Percentiles rank a stretch among this genome's conserved stretches.
Evolutionary conservation across 2,329 filamentous ascomycete genomes (phyloP).

Genomic region (Pestalotiopsis sp.): DNA sequence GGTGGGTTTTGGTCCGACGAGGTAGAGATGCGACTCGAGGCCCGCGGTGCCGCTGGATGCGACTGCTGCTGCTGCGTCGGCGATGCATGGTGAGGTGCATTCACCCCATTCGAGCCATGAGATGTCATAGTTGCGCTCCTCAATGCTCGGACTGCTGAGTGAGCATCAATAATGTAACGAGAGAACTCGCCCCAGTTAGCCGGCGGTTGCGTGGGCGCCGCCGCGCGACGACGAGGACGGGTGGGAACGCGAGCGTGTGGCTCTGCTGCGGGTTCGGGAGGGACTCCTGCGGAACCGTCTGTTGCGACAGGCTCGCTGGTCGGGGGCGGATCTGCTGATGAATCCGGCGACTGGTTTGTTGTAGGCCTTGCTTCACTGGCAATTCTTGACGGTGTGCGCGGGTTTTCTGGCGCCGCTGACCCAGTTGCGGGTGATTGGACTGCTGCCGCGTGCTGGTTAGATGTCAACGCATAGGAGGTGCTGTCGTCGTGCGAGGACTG

Average conservation of each 20-base stretch:
- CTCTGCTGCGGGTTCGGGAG: no score
- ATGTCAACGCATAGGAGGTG: neutral
- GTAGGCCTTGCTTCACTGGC: no score
- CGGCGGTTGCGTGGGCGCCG: no score
- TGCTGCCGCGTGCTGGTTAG: no score
- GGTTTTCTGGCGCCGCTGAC: conserved; percentile 2
- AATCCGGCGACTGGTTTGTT: no score
- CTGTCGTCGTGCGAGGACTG: conserved; percentile 31
- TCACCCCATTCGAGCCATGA: conserved; percentile 31
- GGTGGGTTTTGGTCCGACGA: conserved; percentile 34
- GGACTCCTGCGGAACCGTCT: no score
- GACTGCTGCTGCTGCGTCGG: conserved; percentile 19
- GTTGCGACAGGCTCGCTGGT: no score
- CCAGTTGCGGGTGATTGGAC: neutral
- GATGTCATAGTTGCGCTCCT: conserved; percentile 35
- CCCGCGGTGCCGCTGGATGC: conserved; percentile 29
- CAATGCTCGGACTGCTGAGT: conserved; percentile 27
- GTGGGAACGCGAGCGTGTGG: no score
- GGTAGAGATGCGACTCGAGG: conserved; percentile 28
- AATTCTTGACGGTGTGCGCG: neutral
- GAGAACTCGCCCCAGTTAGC: no score
- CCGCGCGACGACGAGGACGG: no score
- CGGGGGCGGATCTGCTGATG: no score
- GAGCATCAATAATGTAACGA: no score
- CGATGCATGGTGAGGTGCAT: conserved; percentile 32